phyloP scores from a whole-genome alignment of 345 rosid genomes.

The Citrus glauca region DNA sequence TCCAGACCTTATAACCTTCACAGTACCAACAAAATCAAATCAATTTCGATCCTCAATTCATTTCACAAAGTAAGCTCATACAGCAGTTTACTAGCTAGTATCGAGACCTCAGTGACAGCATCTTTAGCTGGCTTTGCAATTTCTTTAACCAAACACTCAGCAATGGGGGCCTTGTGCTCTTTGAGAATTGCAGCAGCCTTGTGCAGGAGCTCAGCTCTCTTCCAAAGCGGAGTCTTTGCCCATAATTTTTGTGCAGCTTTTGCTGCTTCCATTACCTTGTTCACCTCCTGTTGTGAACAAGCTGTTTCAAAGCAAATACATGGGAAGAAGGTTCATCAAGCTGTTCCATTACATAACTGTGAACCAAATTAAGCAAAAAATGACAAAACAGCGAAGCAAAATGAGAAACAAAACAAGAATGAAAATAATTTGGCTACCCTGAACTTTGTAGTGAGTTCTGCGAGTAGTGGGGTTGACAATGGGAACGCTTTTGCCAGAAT shows the following conservation, averaged over 20 bases:
- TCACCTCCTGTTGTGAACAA: slow-evolving; percentile 96
- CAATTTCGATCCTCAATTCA: background rate
- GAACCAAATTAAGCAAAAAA: background rate
- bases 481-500: slow-evolving; percentile 75
- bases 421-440: slow-evolving; percentile 41
- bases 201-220: slow-evolving; percentile 96
- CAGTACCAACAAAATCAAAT: background rate
- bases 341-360: background rate
- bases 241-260: slow-evolving; percentile 81
- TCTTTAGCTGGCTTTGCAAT: slow-evolving; percentile 99
- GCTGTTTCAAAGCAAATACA: slow-evolving; percentile 38
- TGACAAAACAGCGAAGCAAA: background rate
- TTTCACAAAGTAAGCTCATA: background rate
- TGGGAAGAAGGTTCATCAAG: background rate
- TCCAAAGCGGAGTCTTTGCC: slow-evolving; percentile 99
- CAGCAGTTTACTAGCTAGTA: background rate
- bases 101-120: slow-evolving; percentile 70
- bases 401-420: background rate
- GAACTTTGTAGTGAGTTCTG: slow-evolving; percentile 89
- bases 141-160: slow-evolving; percentile 89
- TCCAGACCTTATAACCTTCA: slow-evolving; percentile 94
- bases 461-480: slow-evolving; percentile 84
- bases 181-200: slow-evolving; percentile 90
- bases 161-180: slow-evolving; percentile 77
- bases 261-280: slow-evolving; percentile 78